Percentiles rank a stretch among this genome's conserved stretches.
phyloP scores from a whole-genome alignment of 768 basidiomycete genomes.

The Agrocybe pediades region DNA sequence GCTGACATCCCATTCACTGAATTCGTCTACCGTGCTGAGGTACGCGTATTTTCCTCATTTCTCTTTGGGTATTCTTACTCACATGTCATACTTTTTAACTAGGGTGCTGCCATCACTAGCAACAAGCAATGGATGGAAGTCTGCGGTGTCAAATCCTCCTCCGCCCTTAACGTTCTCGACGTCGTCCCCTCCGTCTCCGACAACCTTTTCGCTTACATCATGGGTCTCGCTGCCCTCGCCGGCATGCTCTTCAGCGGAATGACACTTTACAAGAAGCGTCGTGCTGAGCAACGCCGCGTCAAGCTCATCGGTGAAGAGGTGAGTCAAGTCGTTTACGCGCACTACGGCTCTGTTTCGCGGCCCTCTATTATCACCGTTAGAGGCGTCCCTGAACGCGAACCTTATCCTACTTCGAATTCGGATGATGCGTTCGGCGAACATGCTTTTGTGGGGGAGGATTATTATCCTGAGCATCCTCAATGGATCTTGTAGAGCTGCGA shows the following conservation, averaged over 20 bases:
- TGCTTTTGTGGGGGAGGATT: constrained; percentile 20
- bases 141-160: constrained; percentile 34
- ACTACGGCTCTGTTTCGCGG: constrained; percentile 39
- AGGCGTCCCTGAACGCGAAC: constrained; percentile 7
- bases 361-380: constrained; percentile 11
- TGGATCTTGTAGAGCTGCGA: constrained; percentile 33
- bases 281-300: constrained; percentile 39
- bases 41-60: too few species aligned
- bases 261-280: constrained; percentile 40
- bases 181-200: constrained; percentile 23
- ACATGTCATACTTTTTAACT: background rate
- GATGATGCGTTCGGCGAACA: constrained; percentile 18
- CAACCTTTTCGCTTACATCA: constrained; percentile 35
- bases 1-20: constrained; percentile 81
- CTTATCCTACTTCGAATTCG: constrained; percentile 5
- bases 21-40: constrained; percentile 83
- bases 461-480: constrained; percentile 35
- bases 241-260: constrained; percentile 36
- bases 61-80: background rate
- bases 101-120: constrained; percentile 56
- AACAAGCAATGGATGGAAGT: constrained; percentile 56
- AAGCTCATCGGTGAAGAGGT: constrained; percentile 52
- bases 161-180: constrained; percentile 25
- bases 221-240: constrained; percentile 39
- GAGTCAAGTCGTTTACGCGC: constrained; percentile 38